These are phyloP conservation scores for Coprinellus aureogranulatus DNA, from an alignment of 768 basidiomycete species.

Conservation along the genomic window DNA sequence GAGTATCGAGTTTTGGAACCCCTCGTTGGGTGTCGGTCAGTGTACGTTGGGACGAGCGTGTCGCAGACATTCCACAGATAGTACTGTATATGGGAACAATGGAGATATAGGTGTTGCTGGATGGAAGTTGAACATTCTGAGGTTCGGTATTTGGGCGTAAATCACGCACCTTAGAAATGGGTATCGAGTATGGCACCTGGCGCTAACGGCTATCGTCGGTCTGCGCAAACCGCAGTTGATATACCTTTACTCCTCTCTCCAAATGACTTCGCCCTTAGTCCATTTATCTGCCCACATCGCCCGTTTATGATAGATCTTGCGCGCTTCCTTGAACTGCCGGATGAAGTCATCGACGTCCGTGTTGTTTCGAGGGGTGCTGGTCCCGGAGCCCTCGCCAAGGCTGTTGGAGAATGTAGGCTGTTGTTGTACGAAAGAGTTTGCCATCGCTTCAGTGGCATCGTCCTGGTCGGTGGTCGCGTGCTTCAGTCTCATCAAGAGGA, in stretches of 20 bases:
- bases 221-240: background rate
- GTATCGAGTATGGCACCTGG: too few relatives aligned
- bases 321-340: constrained; percentile 77
- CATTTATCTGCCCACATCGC: constrained; percentile 89
- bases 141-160: too few relatives aligned
- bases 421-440: constrained; percentile 77
- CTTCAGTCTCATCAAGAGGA: constrained; percentile 81
- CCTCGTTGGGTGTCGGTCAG: too few relatives aligned
- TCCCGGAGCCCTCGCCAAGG: constrained; percentile 22
- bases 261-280: constrained; percentile 79
- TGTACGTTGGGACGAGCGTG: too few relatives aligned
- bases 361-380: constrained; percentile 37
- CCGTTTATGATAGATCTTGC: constrained; percentile 92
- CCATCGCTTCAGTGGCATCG: constrained; percentile 80
- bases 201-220: background rate
- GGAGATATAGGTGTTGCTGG: too few relatives aligned
- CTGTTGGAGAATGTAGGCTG: constrained; percentile 33
- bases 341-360: constrained; percentile 85
- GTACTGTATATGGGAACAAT: too few relatives aligned
- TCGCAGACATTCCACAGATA: too few relatives aligned
- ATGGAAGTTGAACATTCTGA: too few relatives aligned
- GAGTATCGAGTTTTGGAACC: too few relatives aligned
- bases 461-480: constrained; percentile 91
- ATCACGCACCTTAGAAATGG: too few relatives aligned
- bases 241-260: constrained; percentile 62